Percentiles rank a stretch among this genome's conserved stretches.
These are phyloP conservation scores for Yamadazyma diddensiae DNA, from an alignment of 1,139 yeast genomes.

Conservation along the genomic window DNA sequence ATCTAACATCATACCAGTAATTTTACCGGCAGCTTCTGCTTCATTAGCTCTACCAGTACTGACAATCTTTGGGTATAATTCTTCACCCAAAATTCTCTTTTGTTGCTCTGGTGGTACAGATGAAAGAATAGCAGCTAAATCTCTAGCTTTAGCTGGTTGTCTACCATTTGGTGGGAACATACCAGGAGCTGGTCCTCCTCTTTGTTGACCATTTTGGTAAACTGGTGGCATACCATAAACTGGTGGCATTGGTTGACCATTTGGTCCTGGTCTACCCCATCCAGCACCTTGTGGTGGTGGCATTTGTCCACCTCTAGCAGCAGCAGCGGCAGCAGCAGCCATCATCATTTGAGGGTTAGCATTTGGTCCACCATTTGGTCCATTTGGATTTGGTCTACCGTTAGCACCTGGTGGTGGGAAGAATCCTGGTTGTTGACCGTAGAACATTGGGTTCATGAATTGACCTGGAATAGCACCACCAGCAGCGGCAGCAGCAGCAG, in stretches of 20 bases:
- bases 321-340: slow-evolving; percentile 18
- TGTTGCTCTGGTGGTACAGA: slow-evolving; percentile 81
- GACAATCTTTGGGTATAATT: slow-evolving; percentile 90
- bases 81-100: slow-evolving; percentile 97
- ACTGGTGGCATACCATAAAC: slow-evolving; percentile 85
- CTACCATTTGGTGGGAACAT: slow-evolving; percentile 43
- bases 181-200: slow-evolving; percentile 26
- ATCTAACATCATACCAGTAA: slow-evolving; percentile 98
- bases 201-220: slow-evolving; percentile 34
- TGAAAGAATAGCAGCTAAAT: slow-evolving; percentile 59
- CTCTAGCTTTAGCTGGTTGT: slow-evolving; percentile 40
- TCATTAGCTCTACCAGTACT: slow-evolving; percentile 84
- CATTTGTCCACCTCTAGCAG: slow-evolving; percentile 53
- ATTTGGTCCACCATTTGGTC: slow-evolving; percentile 14
- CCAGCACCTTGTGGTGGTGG: slow-evolving; percentile 61
- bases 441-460: slow-evolving; percentile 94
- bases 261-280: slow-evolving; percentile 57
- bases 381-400: slow-evolving; percentile 59
- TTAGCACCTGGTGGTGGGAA: slow-evolving; percentile 56
- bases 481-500: slow-evolving; percentile 81
- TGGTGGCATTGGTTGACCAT: slow-evolving; percentile 77
- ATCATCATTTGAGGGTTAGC: slow-evolving; percentile 82
- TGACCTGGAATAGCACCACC: slow-evolving; percentile 91
- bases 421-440: slow-evolving; percentile 84
- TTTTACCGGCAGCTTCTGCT: slow-evolving; percentile 96